Evolutionary conservation across 2,329 filamentous ascomycete genomes (phyloP).

Genomic region (Paradendryphiella salina): DNA sequence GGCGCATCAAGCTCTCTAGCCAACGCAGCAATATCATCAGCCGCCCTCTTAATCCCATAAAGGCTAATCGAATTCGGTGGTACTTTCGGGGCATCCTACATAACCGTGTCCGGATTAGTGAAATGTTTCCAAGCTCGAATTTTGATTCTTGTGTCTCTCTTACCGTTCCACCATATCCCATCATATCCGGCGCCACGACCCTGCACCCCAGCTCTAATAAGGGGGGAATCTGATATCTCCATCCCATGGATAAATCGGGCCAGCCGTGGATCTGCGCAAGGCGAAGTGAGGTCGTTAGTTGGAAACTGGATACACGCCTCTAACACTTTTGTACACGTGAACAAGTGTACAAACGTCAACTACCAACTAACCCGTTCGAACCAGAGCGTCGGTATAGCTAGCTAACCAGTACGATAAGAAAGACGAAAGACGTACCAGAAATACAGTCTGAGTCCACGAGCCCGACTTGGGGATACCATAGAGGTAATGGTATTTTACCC

Average conservation of each 20-base stretch:
- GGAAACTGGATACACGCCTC: too few relatives aligned
- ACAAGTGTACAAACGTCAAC: too few relatives aligned
- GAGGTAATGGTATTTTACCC: constrained; percentile 69
- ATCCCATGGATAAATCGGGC: constrained; percentile 81
- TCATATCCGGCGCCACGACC: constrained; percentile 81
- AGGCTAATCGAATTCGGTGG: constrained; percentile 64
- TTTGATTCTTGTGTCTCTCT: constrained; percentile 1
- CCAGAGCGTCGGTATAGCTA: too few relatives aligned
- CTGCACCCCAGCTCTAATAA: constrained; percentile 72
- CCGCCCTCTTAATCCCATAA: constrained; percentile 71
- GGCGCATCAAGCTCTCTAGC: constrained; percentile 60
- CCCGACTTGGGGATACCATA: constrained; percentile 52
- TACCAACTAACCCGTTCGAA: too few relatives aligned
- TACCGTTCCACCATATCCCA: constrained; percentile 81
- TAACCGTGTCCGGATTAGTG: not conserved
- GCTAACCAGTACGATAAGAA: not conserved
- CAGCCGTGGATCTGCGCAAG: constrained; percentile 68
- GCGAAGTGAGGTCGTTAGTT: too few relatives aligned
- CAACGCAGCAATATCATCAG: constrained; percentile 75
- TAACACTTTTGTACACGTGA: too few relatives aligned
- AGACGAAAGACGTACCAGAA: constrained; percentile 51
- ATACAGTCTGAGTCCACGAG: constrained; percentile 56
- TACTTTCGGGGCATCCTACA: constrained; percentile 51
- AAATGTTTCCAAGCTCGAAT: too few relatives aligned
- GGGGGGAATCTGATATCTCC: constrained; percentile 85